phyloP scores from a whole-genome alignment of 345 rosid species.

The Boechera stricta region DNA sequence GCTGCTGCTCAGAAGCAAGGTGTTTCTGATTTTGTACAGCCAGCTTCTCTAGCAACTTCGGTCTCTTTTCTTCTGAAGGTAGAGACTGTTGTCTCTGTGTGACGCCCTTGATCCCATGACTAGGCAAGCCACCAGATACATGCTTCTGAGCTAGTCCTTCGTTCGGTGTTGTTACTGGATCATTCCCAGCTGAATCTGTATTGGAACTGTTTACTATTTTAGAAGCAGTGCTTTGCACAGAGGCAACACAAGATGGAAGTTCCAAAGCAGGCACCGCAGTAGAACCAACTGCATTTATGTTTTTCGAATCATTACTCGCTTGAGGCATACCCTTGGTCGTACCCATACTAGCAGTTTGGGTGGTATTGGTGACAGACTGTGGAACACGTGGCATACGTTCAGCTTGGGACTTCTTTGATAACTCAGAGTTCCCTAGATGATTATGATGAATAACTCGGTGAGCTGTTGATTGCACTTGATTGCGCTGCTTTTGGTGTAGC shows the following conservation, averaged over 20 bases:
- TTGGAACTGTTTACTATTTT: slow-evolving; percentile 58
- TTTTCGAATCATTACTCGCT: slow-evolving; percentile 56
- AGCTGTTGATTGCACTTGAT: slow-evolving; percentile 56
- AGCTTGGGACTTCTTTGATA: slow-evolving; percentile 59
- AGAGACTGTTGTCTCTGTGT: slow-evolving; percentile 60
- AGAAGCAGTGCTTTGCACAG: slow-evolving; percentile 48
- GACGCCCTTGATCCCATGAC: slow-evolving; percentile 53
- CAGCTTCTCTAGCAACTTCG: slow-evolving; percentile 60
- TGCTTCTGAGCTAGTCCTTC: slow-evolving; percentile 69
- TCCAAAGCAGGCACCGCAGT: slow-evolving; percentile 58
- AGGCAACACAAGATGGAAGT: slow-evolving; percentile 52
- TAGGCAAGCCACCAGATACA: slow-evolving; percentile 61
- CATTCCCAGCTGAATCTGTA: slow-evolving; percentile 57
- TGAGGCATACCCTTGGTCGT: slow-evolving; percentile 48
- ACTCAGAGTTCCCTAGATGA: slow-evolving; percentile 56
- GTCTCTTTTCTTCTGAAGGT: slow-evolving; percentile 57
- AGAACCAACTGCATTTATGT: slow-evolving; percentile 47
- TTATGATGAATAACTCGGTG: slow-evolving; percentile 73
- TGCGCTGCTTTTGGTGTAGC: slow-evolving; percentile 66
- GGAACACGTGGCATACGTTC: slow-evolving; percentile 60
- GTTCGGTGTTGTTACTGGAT: slow-evolving; percentile 55
- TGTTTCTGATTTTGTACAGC: slow-evolving; percentile 67
- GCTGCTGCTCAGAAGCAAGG: slow-evolving; percentile 45
- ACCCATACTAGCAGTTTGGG: slow-evolving; percentile 48
- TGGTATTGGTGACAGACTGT: slow-evolving; percentile 51